Evolutionary conservation across 371 early-diverging fungal genomes (phyloP).

Genomic region (Actinomortierella ambigua): DNA sequence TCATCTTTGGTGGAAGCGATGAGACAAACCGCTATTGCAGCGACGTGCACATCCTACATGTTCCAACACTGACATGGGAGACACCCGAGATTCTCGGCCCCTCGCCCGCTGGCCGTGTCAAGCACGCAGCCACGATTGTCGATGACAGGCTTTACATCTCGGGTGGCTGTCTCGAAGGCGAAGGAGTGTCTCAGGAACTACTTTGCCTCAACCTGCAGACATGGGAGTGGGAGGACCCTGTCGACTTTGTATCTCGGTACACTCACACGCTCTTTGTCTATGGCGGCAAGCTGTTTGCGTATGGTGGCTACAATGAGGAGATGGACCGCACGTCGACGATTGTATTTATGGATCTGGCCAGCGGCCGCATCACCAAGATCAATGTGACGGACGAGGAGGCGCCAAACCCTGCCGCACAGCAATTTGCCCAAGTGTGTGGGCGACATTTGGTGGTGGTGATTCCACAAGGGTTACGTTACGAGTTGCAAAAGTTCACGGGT

Average conservation of each 20-base stretch:
- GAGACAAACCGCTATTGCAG: slow-evolving; percentile 61
- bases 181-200: slow-evolving; percentile 55
- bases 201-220: slow-evolving; percentile 63
- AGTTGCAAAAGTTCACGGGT: slow-evolving; percentile 48
- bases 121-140: slow-evolving; percentile 73
- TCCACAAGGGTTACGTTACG: slow-evolving; percentile 54
- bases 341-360: slow-evolving; percentile 60
- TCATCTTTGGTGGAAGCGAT: slow-evolving; percentile 81
- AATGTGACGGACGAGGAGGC: slow-evolving; percentile 58
- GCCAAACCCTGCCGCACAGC: slow-evolving; percentile 67
- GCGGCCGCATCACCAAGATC: slow-evolving; percentile 53
- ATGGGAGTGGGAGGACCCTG: slow-evolving; percentile 67
- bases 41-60: slow-evolving; percentile 65
- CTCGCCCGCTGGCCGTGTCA: slow-evolving; percentile 59
- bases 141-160: slow-evolving; percentile 68
- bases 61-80: slow-evolving; percentile 66
- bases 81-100: slow-evolving; percentile 59
- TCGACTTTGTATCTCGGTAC: slow-evolving; percentile 61
- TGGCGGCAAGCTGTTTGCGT: slow-evolving; percentile 63
- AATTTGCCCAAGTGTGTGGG: slow-evolving; percentile 70
- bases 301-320: slow-evolving; percentile 68
- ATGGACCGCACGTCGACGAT: slow-evolving; percentile 67
- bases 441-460: slow-evolving; percentile 66
- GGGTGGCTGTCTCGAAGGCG: slow-evolving; percentile 55
- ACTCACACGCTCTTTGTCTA: slow-evolving; percentile 66